A percentile compares a stretch with the other conserved stretches of the same genome.
Conservation (phyloP, 1,284 basidiomycete genomes). For the Rhodotorula sp. region DNA sequence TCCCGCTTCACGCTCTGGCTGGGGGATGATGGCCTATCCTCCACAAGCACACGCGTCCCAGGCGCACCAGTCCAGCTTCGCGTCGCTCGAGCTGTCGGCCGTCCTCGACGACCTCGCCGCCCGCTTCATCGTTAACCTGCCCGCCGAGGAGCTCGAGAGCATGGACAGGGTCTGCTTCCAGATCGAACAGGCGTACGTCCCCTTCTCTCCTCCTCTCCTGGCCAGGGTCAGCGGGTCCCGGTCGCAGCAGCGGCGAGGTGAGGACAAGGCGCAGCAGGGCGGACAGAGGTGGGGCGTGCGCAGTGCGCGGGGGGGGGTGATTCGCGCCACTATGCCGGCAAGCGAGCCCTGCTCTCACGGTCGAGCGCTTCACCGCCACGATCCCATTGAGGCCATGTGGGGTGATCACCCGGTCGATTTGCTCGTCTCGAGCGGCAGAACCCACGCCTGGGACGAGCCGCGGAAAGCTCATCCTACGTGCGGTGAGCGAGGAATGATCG, state of each 20-base stretch:
- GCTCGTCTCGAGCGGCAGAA: too few relatives aligned
- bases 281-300: too few relatives aligned
- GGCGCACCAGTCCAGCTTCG: slow-evolving; percentile 28
- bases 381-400: too few relatives aligned
- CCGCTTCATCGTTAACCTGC: slow-evolving; percentile 95
- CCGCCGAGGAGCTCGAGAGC: slow-evolving; percentile 85
- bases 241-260: neutral
- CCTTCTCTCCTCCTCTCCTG: slow-evolving; percentile 15
- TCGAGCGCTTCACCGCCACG: too few relatives aligned
- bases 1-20: neutral
- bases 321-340: too few relatives aligned
- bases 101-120: slow-evolving; percentile 53
- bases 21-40: neutral
- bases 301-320: neutral
- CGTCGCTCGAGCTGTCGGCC: slow-evolving; percentile 41
- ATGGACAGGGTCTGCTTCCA: slow-evolving; percentile 97
- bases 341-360: too few relatives aligned
- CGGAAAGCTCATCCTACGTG: too few relatives aligned
- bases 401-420: too few relatives aligned
- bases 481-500: too few relatives aligned
- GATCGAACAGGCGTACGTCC: slow-evolving; percentile 92
- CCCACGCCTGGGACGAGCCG: too few relatives aligned
- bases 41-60: neutral
- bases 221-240: neutral
- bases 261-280: neutral